phyloP scores from a whole-genome alignment of 2,329 filamentous ascomycete species.

The Exophiala calicioides region DNA sequence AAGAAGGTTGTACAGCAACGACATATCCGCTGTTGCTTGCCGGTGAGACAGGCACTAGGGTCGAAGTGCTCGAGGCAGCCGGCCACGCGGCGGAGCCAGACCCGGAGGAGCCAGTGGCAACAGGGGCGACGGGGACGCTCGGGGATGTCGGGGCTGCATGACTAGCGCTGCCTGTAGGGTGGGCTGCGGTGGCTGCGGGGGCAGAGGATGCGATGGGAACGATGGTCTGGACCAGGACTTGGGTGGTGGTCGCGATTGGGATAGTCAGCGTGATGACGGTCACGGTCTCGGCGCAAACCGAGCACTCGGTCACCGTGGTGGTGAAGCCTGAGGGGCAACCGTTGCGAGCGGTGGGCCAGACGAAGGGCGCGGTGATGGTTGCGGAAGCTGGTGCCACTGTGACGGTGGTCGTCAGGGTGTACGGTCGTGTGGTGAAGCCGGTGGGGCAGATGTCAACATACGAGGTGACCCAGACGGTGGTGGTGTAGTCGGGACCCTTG shows the following conservation, averaged over 20 bases:
- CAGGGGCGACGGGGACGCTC: slow-evolving; percentile 3
- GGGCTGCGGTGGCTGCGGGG: slow-evolving; percentile 2
- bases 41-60: neutral
- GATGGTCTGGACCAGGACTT: slow-evolving; percentile 22
- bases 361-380: slow-evolving; percentile 27
- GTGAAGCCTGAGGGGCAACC: slow-evolving; percentile 42
- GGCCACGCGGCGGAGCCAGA: neutral
- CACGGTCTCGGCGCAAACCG: slow-evolving; percentile 35
- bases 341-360: slow-evolving; percentile 30
- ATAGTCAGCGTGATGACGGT: slow-evolving; percentile 21
- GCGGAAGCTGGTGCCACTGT: slow-evolving; percentile 6
- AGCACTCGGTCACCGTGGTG: slow-evolving; percentile 44
- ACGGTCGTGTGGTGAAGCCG: slow-evolving; percentile 40
- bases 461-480: slow-evolving; percentile 34
- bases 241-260: slow-evolving; percentile 15
- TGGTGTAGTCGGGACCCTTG: slow-evolving; percentile 3
- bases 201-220: slow-evolving; percentile 11
- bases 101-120: neutral
- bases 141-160: neutral
- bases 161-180: no score
- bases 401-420: slow-evolving; percentile 17
- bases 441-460: slow-evolving; percentile 46
- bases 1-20: neutral
- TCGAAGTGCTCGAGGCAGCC: neutral
- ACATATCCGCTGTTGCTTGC: slow-evolving; percentile 12